Evolutionary conservation across 805 yeast species (phyloP), one percentile per base, ranked within the genome.

Genomic region (Nakazawaea ernobii): DNA sequence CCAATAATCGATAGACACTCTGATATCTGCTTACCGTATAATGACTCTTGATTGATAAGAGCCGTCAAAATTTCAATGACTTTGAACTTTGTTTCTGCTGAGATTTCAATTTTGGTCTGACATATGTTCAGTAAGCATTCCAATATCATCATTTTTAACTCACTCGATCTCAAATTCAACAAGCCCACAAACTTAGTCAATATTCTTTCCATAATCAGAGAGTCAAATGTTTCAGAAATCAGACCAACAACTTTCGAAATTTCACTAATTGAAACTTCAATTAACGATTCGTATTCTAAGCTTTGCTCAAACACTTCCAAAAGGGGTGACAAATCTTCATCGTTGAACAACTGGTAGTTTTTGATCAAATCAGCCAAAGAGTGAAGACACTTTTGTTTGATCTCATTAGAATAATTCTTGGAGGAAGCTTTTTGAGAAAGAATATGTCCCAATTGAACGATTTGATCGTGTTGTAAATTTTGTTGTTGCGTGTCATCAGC

Each of bases 231-330:
- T 8, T 9, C 32, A 1, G 38, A 17, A 1, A 38, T 28, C 32
- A 30, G 6, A 3, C 32, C 8, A 13, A 45, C 13, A 11, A 45
- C 15, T 6, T 27, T 49, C 42, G 6, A 61, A 59, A 38, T 62
- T 55, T 2, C 70, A 55, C 48, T 52, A 20, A 68, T 54, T 0
- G 71, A 59, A 6, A 53, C 55, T n/a, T 57, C 49, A 3, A 68
- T 62, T 41, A 67, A 56, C 8, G 69, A 61, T 46, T 70, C 71
- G 50, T 63, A 63, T 30, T 61, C 56, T 49, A 70, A 58, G 15
- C 66, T 55, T 2, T 58, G 59, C n/a, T 56, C 48, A 29, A 74
- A 59, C 15, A 67, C 57, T 1, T 49, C 30, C 32, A 70, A 65
- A 8, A 66, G 56, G 8, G 60, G 32, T 13, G 26, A 8, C 24